Percentiles rank a stretch among this genome's conserved stretches.
phyloP scores from a whole-genome alignment of 1,284 basidiomycete species.

The Microstroma glucosiphilum region DNA sequence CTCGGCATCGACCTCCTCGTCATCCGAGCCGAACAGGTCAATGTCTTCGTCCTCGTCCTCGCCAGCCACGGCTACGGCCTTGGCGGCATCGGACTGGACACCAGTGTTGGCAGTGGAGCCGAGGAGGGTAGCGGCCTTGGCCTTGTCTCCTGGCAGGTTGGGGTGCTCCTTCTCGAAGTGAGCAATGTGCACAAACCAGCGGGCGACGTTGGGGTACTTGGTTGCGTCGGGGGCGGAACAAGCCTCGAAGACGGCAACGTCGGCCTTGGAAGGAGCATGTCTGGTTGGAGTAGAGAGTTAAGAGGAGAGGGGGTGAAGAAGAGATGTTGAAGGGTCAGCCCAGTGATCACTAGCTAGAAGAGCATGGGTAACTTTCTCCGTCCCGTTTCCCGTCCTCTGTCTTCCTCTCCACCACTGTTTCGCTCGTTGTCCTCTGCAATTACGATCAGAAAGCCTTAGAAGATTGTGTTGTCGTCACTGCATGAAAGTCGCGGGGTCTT shows the following conservation, averaged over 20 bases:
- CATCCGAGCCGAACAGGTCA: slow-evolving; percentile 83
- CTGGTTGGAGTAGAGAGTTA: slow-evolving; percentile 54
- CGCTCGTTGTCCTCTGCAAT: not conserved
- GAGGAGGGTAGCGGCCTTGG: slow-evolving; percentile 41
- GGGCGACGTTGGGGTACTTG: slow-evolving; percentile 69
- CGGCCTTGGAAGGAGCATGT: slow-evolving; percentile 89
- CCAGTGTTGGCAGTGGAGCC: slow-evolving; percentile 25
- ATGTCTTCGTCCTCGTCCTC: slow-evolving; percentile 86
- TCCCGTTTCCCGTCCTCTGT: not conserved
- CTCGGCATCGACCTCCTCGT: slow-evolving; percentile 83
- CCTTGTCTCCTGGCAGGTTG: slow-evolving; percentile 45
- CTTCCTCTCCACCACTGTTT: not conserved
- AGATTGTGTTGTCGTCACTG: slow-evolving; percentile 46
- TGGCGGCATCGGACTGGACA: slow-evolving; percentile 48
- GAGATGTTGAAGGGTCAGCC: not conserved
- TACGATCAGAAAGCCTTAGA: slow-evolving; percentile 46
- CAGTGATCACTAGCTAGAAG: no score
- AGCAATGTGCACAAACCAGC: slow-evolving; percentile 71
- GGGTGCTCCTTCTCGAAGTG: slow-evolving; percentile 45
- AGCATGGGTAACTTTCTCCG: no score
- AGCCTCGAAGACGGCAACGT: slow-evolving; percentile 84
- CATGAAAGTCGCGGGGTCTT: slow-evolving; percentile 50
- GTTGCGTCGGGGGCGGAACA: slow-evolving; percentile 58
- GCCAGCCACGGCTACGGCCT: slow-evolving; percentile 53
- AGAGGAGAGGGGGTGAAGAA: not conserved